Evolutionary conservation across 805 yeast genomes (phyloP), one percentile per base, ranked within the genome.

Genomic region (Nakazawaea molendinolei): DNA sequence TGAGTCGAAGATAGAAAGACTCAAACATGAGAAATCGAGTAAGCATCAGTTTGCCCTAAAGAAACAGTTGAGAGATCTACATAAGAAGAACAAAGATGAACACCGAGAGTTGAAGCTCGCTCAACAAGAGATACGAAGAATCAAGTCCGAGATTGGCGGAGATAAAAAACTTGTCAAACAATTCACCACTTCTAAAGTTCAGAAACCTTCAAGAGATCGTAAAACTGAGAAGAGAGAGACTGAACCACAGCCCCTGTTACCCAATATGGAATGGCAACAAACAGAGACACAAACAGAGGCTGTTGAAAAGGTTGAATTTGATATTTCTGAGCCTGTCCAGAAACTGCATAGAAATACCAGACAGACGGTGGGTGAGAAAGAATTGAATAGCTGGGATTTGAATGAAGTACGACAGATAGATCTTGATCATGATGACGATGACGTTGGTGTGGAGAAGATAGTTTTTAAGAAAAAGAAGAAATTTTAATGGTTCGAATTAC

Each of bases 21-120:
- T 31, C 32, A 36, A 36, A 17, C 39, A 36, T 26, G 39, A 36
- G 14, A 31, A 36, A 15, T 36, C 39, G 5, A 13, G 31, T 12
- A 31, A 31, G 24, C 39, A 36, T 31, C 39, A 36, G 16, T 18
- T 8, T 25, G 39, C 39, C 10, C 26, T 36, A 19, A 31, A 26
- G 23, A 20, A 16, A 26, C 34, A 36, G 16, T 17, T 36, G 16
- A 13, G 31, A 16, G 39, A 31, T 16, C 12, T 36, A 8, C 39
- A 36, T 31, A 10, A 21, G 17, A 31, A 25, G 14, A 36, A 36
- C 18, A 36, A 26, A 17, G 14, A 16, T 8, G 27, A 23, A 16
- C 9, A 26, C 9, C 14, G 22, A 5, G 35, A 36, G 23, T 5
- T 21, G 13, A 13, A 8, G 3, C 7, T 21, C 16, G 31, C 32